Evolutionary conservation across 208 protist genomes (phyloP).

Genomic region (Entamoeba histolytica): DNA sequence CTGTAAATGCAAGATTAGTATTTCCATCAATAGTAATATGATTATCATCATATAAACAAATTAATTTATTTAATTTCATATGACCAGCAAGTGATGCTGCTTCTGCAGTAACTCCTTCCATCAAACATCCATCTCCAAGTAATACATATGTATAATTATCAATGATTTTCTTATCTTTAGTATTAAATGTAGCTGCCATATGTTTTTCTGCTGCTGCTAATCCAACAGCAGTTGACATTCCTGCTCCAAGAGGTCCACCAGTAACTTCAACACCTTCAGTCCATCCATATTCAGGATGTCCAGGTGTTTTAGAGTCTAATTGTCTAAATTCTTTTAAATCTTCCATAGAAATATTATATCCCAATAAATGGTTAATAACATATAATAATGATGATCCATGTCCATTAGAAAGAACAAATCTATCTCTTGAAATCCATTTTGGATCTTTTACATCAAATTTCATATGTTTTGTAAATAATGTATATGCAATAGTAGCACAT

Average conservation of each 20-base stretch:
- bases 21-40: conserved; percentile 81
- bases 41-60: conserved; percentile 91
- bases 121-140: conserved; percentile 87
- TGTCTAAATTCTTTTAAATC: conserved; percentile 86
- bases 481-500: conserved; percentile 23
- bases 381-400: conserved; percentile 91
- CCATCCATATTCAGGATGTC: conserved; percentile 78
- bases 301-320: conserved; percentile 69
- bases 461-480: conserved; percentile 74
- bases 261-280: conserved; percentile 85
- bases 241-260: conserved; percentile 95
- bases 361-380: conserved; percentile 74
- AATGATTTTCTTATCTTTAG: conserved; percentile 59
- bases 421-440: conserved; percentile 79
- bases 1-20: conserved; percentile 79
- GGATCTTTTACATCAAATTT: conserved; percentile 53
- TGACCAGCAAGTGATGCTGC: conserved; percentile 65
- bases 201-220: conserved; percentile 70
- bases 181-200: conserved; percentile 77
- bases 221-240: conserved; percentile 82
- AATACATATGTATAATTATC: conserved; percentile 86
- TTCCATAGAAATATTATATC: conserved; percentile 74
- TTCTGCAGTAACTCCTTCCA: conserved; percentile 70
- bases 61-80: conserved; percentile 71
- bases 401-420: conserved; percentile 95